Conservation (phyloP, 371 early-diverging fungal genomes). For the Funneliformis caledonium region DNA sequence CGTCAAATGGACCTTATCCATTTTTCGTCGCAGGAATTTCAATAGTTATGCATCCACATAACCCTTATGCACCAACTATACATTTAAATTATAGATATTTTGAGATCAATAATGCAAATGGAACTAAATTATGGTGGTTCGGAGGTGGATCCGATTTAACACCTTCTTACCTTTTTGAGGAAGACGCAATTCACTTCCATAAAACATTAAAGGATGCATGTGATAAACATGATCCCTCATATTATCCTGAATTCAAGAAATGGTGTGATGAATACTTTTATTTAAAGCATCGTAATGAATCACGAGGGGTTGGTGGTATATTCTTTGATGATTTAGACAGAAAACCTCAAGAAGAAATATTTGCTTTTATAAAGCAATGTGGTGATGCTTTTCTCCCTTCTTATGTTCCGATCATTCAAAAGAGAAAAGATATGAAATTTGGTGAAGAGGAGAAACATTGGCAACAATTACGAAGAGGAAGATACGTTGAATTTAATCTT, state of each 20-base stretch:
- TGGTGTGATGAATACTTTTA: conserved; percentile 88
- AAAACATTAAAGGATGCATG: conserved; percentile 76
- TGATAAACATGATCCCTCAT: conserved; percentile 69
- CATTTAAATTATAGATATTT: conserved; percentile 98
- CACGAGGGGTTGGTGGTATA: conserved; percentile 87
- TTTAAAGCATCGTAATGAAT: conserved; percentile 76
- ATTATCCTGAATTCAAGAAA: conserved; percentile 78
- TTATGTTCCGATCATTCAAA: conserved; percentile 77
- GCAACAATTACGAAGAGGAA: conserved; percentile 87
- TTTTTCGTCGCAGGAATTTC: conserved; percentile 93
- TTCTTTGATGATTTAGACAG: conserved; percentile 87
- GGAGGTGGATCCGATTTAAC: conserved; percentile 89
- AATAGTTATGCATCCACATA: conserved; percentile 93
- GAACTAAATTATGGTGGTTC: conserved; percentile 79
- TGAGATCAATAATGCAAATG: conserved; percentile 75
- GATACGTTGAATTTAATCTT: conserved; percentile 91
- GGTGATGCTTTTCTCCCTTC: conserved; percentile 76
- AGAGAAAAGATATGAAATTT: conserved; percentile 69
- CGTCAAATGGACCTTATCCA: conserved; percentile 59
- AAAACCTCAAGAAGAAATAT: conserved; percentile 63
- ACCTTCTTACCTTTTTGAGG: conserved; percentile 77
- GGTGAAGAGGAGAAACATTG: conserved; percentile 72
- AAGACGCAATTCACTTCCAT: conserved; percentile 85
- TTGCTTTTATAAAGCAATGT: conserved; percentile 70
- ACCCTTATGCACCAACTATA: conserved; percentile 94